Conservation (phyloP, 257 asterid species). For the Solanum neorickii region DNA sequence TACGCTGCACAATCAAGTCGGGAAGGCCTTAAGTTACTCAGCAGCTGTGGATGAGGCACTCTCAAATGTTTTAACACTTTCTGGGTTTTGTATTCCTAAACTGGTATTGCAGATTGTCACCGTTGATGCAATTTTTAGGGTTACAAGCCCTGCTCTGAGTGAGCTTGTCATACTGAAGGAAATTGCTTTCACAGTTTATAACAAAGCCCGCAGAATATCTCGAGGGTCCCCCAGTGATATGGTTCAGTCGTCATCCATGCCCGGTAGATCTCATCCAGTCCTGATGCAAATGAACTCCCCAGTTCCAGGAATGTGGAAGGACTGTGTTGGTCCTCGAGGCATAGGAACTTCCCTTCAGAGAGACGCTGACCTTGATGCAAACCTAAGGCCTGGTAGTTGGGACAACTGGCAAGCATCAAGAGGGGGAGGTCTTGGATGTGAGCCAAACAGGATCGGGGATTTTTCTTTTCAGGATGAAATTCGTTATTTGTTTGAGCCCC, state of each 20-base stretch:
- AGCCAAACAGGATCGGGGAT: slow-evolving; percentile 63
- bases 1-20: slow-evolving; percentile 86
- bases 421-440: slow-evolving; percentile 63
- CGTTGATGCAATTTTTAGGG: slow-evolving; percentile 92
- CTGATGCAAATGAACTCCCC: slow-evolving; percentile 71
- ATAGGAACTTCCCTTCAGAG: slow-evolving; percentile 66
- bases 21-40: slow-evolving; percentile 82
- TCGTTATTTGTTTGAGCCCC: slow-evolving; percentile 91
- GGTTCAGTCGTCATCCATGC: slow-evolving; percentile 32
- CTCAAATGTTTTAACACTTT: slow-evolving; percentile 76
- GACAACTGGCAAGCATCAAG: slow-evolving; percentile 91
- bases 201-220: slow-evolving; percentile 77
- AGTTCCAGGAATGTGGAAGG: slow-evolving; percentile 92
- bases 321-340: slow-evolving; percentile 62
- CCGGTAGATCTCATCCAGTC: slow-evolving; percentile 65
- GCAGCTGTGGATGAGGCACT: slow-evolving; percentile 84
- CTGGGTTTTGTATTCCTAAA: slow-evolving; percentile 89
- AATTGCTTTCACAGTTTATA: slow-evolving; percentile 91
- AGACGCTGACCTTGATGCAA: slow-evolving; percentile 81
- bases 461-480: slow-evolving; percentile 49
- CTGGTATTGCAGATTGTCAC: slow-evolving; percentile 93
- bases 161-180: slow-evolving; percentile 88
- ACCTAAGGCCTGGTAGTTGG: slow-evolving; percentile 80
- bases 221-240: slow-evolving; percentile 62
- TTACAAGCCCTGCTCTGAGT: slow-evolving; percentile 71